Evolutionary conservation across 441 rosid species (phyloP).

Genomic region (Bruguiera hainesii): DNA sequence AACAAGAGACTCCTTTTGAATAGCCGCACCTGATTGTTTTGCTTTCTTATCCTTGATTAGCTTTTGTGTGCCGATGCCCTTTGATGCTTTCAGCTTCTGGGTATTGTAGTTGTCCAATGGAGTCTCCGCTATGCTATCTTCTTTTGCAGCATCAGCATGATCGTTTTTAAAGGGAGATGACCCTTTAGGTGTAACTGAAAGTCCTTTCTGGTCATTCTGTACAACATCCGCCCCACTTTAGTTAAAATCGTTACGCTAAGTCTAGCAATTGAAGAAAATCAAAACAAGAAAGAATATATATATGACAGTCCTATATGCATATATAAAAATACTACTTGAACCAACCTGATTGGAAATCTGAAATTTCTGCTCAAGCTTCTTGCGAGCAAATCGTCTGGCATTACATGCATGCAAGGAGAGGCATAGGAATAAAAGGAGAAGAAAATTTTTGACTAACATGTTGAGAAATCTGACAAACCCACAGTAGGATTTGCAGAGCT

Average conservation of each 20-base stretch:
- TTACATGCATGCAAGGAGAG: slow-evolving; percentile 41
- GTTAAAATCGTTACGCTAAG: neutral
- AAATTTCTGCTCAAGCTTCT: slow-evolving; percentile 26
- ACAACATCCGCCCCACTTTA: neutral
- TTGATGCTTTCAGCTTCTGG: slow-evolving; percentile 11
- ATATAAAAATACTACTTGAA: neutral
- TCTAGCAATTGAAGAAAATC: neutral
- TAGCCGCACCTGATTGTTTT: slow-evolving; percentile 16
- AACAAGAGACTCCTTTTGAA: slow-evolving; percentile 23
- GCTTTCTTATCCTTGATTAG: slow-evolving; percentile 7
- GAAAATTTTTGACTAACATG: slow-evolving; percentile 35
- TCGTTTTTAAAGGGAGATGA: slow-evolving; percentile 1
- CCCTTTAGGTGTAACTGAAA: slow-evolving; percentile 2
- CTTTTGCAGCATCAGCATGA: neutral
- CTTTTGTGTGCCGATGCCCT: slow-evolving; percentile 7
- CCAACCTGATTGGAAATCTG: slow-evolving; percentile 41
- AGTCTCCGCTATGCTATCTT: neutral
- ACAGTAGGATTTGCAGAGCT: too few species aligned
- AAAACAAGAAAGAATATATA: neutral
- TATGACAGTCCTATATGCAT: neutral
- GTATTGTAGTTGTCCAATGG: neutral
- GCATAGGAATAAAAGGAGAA: slow-evolving; percentile 40
- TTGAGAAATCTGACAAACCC: slow-evolving; percentile 1
- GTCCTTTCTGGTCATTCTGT: slow-evolving; percentile 23
- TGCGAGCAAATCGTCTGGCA: slow-evolving; percentile 40